Evolutionary conservation across 805 yeast species (phyloP), one percentile per base, ranked within the genome.

Genomic region (Millerozyma miso): DNA sequence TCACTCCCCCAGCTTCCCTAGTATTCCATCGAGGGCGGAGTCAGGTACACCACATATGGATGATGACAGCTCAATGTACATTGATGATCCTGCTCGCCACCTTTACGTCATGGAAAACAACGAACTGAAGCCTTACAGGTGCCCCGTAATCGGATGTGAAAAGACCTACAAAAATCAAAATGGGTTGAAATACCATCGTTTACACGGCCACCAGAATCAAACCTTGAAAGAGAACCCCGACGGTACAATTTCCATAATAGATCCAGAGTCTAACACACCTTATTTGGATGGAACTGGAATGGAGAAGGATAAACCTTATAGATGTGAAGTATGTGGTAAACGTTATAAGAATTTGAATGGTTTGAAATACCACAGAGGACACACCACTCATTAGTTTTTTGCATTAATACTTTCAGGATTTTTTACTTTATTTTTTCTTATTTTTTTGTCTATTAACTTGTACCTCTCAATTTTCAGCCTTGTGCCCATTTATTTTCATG

Each of bases 321-420:
- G 97, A 59, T 93, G 99, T 67, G 98, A 93, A 68, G 96, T 91
- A 35, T 93, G 99, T 69, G 98, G 98, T 45, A 93, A 91, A 67
- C 73, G 99, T 44, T 93, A 93, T 71, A 93, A 93, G 74, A 93
- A 93, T 59, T 72, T 93, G 57, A 93, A 93, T 63, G 99, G 99
- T 19, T 74, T 93, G 64, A 93, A 93, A 67, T 93, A 93, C 64
- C 99, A 93, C 65, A 80, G 97, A 55, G 98, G 97, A 17, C 99
- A 93, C 67, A 83, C 97, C n/a, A 91, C 98, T 35, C 98, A 91
- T 71, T 90, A 63, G 54, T 37, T n/a, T n/a, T n/a, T 32, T 44
- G 44, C 46, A 40, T 43, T 40, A 29, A 23, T 16, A 14, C n/a
- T 38, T 19, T 38, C 32, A 38, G 19, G n/a, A 31, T 19, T 38